Evolutionary conservation across 768 basidiomycete species (phyloP), one percentile per base, ranked within the genome.

Genomic region (Pleurotus cornucopiae): DNA sequence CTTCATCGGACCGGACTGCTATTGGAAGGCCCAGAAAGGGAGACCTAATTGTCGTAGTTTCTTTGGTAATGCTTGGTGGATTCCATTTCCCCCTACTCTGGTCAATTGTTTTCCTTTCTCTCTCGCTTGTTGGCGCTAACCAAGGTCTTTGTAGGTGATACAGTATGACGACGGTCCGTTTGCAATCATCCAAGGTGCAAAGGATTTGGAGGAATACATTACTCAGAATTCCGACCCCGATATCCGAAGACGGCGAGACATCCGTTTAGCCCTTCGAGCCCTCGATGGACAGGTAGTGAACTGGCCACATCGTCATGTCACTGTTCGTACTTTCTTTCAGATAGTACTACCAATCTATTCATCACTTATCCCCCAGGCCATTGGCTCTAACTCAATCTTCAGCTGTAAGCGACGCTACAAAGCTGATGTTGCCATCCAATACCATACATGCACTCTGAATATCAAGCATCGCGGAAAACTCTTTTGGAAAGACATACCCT

Each of bases 1-100:
- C 49, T 83, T 77, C 61, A 67, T 83, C 34, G 90, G 90, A 0
- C 89, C 89, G 7, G 90, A 92, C 67, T 82, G 79, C 46, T 89
- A 84, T 65, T 92, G 84, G 84, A 80, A 74, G 59, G 64, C 69
- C 48, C 69, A 74, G 9, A 62, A 62, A 2, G 63, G 63, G 3
- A 60, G 63, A 3, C 67, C 71, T 0, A 70, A 73, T 0, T 74
- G 79, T 54, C 73, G 71, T 2, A 77, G 74, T 43, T 81, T 72
- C 64, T 92, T 90, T 64, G 89, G 89, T 6, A 86, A 88, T 58
- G 82, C 87, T 6, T 90, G 88, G 85, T 85, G 86, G 79, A 77
- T 89, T 25, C 88, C 89, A 2, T 91, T 92, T 62, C 89, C 89
- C 0, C 86, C 88, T 0, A 82, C 85, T 0, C 70, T 88, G 54